Conservation (phyloP, 192 early-diverging fungal species). For the Rhizoclosmatium globosum region DNA sequence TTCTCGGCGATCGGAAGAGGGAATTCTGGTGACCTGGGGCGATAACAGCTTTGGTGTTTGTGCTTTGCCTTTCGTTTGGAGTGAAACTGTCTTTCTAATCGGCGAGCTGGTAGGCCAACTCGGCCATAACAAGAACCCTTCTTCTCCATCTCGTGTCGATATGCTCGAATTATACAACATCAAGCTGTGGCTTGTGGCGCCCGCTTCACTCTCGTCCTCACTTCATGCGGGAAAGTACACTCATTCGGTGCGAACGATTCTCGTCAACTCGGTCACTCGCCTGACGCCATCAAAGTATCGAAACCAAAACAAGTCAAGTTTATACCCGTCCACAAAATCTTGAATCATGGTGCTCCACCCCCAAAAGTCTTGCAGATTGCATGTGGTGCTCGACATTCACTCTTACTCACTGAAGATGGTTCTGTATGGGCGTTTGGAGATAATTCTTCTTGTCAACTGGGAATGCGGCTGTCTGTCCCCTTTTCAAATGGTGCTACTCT, state of each 20-base stretch:
- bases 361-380: neutral
- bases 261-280: conserved; percentile 22
- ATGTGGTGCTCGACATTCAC: conserved; percentile 15
- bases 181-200: conserved; percentile 19
- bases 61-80: neutral
- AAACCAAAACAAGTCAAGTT: conserved; percentile 23
- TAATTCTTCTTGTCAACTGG: conserved; percentile 18
- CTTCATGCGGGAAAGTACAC: conserved; percentile 19
- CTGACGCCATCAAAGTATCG: neutral
- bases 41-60: neutral
- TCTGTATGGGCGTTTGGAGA: conserved; percentile 26
- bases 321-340: conserved; percentile 5
- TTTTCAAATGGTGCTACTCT: neutral
- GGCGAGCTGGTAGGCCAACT: neutral
- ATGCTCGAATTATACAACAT: conserved; percentile 18
- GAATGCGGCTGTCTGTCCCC: neutral
- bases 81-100: neutral
- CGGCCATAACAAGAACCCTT: neutral
- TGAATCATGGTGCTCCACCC: neutral
- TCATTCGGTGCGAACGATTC: conserved; percentile 21
- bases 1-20: conserved; percentile 4
- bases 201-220: conserved; percentile 17
- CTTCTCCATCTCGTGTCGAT: conserved; percentile 9
- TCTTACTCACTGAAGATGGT: conserved; percentile 7
- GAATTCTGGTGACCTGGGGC: conserved; percentile 20